These are phyloP conservation scores for Barbarea vulgaris DNA, from an alignment of 345 rosid species.

Conservation along the genomic window DNA sequence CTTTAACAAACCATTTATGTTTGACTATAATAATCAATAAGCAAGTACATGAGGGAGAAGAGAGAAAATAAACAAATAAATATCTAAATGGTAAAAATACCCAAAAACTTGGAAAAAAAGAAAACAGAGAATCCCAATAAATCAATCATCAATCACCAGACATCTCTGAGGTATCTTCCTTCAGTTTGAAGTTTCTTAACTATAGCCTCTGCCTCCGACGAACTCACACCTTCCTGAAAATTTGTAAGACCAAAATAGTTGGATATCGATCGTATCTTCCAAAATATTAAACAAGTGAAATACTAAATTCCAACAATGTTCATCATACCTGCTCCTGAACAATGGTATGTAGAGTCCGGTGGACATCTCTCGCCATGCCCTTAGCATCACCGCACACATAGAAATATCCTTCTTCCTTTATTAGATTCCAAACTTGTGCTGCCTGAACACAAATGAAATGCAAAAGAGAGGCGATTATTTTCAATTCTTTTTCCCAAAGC, in stretches of 20 bases:
- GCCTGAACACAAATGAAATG: conserved; percentile 33
- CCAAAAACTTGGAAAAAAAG: not conserved
- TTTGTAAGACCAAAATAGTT: not conserved
- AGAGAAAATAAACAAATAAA: conserved; percentile 14
- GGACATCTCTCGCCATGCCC: conserved; percentile 91
- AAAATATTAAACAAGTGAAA: not conserved
- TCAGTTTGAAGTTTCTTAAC: conserved; percentile 75
- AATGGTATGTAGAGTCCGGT: conserved; percentile 70
- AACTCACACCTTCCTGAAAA: conserved; percentile 58
- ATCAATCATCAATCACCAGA: conserved; percentile 54
- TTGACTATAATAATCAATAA: conserved; percentile 21
- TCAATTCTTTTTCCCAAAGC: not conserved
- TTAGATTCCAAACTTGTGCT: conserved; percentile 38
- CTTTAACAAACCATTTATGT: conserved; percentile 32
- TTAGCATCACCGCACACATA: conserved; percentile 93
- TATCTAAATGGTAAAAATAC: conserved; percentile 30
- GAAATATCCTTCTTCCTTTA: conserved; percentile 54
- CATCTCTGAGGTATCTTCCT: conserved; percentile 79
- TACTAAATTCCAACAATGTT: not conserved
- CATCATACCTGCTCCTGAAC: conserved; percentile 64
- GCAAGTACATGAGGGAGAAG: not conserved
- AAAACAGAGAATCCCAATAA: conserved; percentile 2
- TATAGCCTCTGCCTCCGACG: conserved; percentile 62
- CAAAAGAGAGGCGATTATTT: not conserved
- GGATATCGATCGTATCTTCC: not conserved